Conservation (phyloP, 2,329 filamentous ascomycete genomes). For the Cylindrodendrum hubeiense region DNA sequence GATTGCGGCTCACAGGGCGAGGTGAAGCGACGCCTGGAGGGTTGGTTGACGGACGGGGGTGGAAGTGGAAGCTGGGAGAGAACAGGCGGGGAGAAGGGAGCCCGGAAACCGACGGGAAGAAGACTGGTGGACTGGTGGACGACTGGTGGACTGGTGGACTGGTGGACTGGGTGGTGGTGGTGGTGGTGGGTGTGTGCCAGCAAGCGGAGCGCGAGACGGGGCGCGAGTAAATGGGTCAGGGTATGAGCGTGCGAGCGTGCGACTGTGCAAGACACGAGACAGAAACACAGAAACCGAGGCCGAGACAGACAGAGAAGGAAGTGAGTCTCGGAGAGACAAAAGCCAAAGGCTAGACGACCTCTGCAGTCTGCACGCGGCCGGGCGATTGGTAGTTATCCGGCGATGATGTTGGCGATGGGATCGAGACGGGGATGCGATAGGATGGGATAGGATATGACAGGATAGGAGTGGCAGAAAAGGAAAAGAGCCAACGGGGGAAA, state of each 20-base stretch:
- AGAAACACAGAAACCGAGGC: constrained; percentile 7
- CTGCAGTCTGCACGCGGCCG: not conserved
- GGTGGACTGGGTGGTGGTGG: too few relatives aligned
- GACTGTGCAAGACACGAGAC: constrained; percentile 16
- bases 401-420: not conserved
- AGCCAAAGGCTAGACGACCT: not conserved
- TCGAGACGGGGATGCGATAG: not conserved
- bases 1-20: constrained; percentile 4
- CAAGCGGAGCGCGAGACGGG: constrained; percentile 18
- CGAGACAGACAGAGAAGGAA: constrained; percentile 3
- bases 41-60: constrained; percentile 3
- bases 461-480: constrained; percentile 5
- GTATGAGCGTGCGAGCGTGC: not conserved
- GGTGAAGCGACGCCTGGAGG: constrained; percentile 2
- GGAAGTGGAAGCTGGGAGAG: constrained; percentile 16
- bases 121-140: constrained; percentile 4
- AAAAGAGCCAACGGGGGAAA: constrained; percentile 18
- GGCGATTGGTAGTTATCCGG: not conserved
- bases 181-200: too few relatives aligned
- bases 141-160: constrained; percentile 2
- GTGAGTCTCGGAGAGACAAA: constrained; percentile 7
- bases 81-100: constrained; percentile 24
- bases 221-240: not conserved
- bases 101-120: constrained; percentile 25
- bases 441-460: too few relatives aligned